Conservation (phyloP, 352 stramenopile genomes). For the Pseudoperonospora humuli region DNA sequence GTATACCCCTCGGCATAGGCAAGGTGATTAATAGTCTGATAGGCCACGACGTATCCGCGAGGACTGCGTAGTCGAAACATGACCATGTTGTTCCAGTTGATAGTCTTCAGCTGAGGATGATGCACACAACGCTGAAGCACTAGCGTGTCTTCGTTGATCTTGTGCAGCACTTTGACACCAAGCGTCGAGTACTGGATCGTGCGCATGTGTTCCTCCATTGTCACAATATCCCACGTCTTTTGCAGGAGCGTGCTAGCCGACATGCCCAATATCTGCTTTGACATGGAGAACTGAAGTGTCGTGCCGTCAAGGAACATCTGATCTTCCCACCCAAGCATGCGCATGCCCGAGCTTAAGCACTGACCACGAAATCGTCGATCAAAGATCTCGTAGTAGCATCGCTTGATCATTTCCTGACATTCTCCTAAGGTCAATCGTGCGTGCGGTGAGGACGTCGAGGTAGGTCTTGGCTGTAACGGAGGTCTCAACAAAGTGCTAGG, state of each 20-base stretch:
- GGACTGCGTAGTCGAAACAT: conserved; percentile 39
- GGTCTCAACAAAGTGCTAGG: conserved; percentile 1
- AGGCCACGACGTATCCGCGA: conserved; percentile 37
- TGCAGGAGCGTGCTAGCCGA: conserved; percentile 32
- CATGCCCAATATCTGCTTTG: conserved; percentile 25
- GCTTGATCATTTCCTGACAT: conserved; percentile 42
- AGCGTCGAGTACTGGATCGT: conserved; percentile 47
- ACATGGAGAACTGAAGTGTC: conserved; percentile 39
- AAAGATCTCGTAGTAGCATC: conserved; percentile 47
- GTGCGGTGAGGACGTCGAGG: not conserved
- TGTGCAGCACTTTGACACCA: conserved; percentile 37
- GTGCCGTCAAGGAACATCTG: conserved; percentile 43
- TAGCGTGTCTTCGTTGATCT: conserved; percentile 41
- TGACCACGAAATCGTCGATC: conserved; percentile 26
- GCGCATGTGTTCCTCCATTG: conserved; percentile 40
- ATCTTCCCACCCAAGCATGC: conserved; percentile 42
- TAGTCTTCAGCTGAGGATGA: conserved; percentile 36
- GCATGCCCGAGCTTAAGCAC: conserved; percentile 33
- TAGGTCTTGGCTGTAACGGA: conserved; percentile 6
- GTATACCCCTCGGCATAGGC: conserved; percentile 26
- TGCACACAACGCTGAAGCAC: conserved; percentile 40
- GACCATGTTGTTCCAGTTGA: conserved; percentile 48
- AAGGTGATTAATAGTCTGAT: conserved; percentile 37
- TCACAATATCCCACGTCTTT: conserved; percentile 45
- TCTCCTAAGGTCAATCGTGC: conserved; percentile 20